These are phyloP conservation scores for Rhodotorula sp. DNA, from an alignment of 1,284 basidiomycete species.

Conservation along the genomic window DNA sequence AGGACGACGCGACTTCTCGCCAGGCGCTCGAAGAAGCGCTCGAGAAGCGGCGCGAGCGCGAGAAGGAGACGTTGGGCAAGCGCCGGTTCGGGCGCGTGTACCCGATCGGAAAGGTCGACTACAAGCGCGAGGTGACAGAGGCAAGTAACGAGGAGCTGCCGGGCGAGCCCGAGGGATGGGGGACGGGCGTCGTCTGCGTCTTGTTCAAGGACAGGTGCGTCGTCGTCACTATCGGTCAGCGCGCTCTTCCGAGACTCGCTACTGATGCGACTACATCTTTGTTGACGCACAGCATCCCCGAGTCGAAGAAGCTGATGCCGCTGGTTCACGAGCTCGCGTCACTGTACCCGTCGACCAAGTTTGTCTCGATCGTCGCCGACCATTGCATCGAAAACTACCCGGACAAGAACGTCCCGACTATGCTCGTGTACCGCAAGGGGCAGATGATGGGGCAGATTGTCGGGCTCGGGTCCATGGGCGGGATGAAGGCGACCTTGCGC, in stretches of 20 bases:
- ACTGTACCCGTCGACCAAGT: conserved; percentile 87
- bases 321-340: conserved; percentile 74
- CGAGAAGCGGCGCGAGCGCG: conserved; percentile 66
- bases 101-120: conserved; percentile 89
- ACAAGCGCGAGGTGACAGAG: conserved; percentile 91
- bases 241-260: neutral
- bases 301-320: conserved; percentile 72
- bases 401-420: conserved; percentile 84
- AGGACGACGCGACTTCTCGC: conserved; percentile 65
- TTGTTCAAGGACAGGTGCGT: conserved; percentile 83
- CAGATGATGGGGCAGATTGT: conserved; percentile 83
- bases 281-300: conserved; percentile 62
- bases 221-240: neutral
- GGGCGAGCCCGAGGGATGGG: conserved; percentile 63
- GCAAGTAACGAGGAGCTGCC: conserved; percentile 73
- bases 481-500: conserved; percentile 74
- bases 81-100: conserved; percentile 79
- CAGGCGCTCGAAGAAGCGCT: conserved; percentile 70
- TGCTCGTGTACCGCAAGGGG: conserved; percentile 89
- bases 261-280: fast-evolving
- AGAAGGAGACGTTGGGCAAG: conserved; percentile 63
- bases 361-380: conserved; percentile 91
- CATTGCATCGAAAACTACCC: conserved; percentile 97
- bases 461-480: conserved; percentile 63
- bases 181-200: conserved; percentile 84